Percentiles rank a stretch among this genome's conserved stretches.
phyloP scores from a whole-genome alignment of 2,329 filamentous ascomycete species.

The Endoconidiophora polonica region DNA sequence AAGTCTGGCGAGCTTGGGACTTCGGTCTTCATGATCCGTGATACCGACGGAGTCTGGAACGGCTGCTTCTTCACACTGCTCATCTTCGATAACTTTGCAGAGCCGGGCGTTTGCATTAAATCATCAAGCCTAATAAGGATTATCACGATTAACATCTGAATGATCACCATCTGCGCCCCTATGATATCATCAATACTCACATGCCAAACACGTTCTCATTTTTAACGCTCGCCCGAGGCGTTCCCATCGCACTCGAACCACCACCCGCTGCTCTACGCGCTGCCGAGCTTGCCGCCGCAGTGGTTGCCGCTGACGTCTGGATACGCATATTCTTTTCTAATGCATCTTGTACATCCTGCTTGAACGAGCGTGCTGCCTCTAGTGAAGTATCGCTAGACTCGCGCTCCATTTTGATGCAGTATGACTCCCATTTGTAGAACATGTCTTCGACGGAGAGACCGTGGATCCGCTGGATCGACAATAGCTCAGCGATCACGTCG shows the following conservation, averaged over 20 bases:
- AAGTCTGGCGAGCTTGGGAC: slow-evolving; percentile 26
- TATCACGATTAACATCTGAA: neutral
- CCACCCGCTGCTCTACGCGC: slow-evolving; percentile 40
- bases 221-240: slow-evolving; percentile 42
- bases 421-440: slow-evolving; percentile 98
- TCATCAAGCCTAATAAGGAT: slow-evolving; percentile 34
- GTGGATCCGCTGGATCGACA: slow-evolving; percentile 75
- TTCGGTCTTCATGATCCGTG: slow-evolving; percentile 27
- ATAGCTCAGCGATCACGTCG: slow-evolving; percentile 66
- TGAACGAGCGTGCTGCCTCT: slow-evolving; percentile 58
- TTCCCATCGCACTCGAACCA: slow-evolving; percentile 42
- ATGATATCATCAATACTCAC: slow-evolving; percentile 23
- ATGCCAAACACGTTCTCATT: slow-evolving; percentile 66
- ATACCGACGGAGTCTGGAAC: slow-evolving; percentile 30
- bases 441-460: slow-evolving; percentile 68
- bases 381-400: slow-evolving; percentile 55
- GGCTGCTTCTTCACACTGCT: slow-evolving; percentile 21
- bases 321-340: slow-evolving; percentile 59
- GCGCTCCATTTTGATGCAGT: slow-evolving; percentile 82
- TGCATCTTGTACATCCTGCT: slow-evolving; percentile 70
- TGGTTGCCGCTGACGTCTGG: slow-evolving; percentile 2
- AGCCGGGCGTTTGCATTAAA: slow-evolving; percentile 40
- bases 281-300: slow-evolving; percentile 16
- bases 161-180: neutral
- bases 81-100: slow-evolving; percentile 17